Evolutionary conservation across 164 flowering plant genomes (phyloP), one percentile per base, ranked within the genome.

Genomic region (Echeveria elegans): DNA sequence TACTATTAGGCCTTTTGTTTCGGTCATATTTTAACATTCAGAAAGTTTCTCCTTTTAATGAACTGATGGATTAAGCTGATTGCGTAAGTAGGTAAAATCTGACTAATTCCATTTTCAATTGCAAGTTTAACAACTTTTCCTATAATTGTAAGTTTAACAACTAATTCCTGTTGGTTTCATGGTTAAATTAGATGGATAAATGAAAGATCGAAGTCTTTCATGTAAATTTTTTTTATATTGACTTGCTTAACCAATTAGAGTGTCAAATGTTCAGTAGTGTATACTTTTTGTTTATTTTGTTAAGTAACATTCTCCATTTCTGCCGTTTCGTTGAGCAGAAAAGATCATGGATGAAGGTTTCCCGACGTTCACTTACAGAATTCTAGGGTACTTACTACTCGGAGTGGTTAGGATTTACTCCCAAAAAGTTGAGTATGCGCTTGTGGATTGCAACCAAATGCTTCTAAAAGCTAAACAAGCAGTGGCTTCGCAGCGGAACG

Each of bases 381-480:
- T 88, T 30, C 64, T 89, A 64, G 96, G 84, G 24, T 82, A 82
- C 79, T 92, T 93, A 68, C 97, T 93, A 56, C 82, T 93, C 30
- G 97, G 98, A n/a, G 79, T 93, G 43, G 96, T 82, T 68, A 80
- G 97, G 68, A 89, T 93, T 71, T 88, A 82, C 76, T 91, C 96
- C 2, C 89, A 77, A 74, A 90, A 90, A 76, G 95, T 93, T 36
- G 95, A 82, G 41, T 90, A 84, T 74, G 76, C 89, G 37, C 77
- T 76, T 61, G 59, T 78, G 72, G 97, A 93, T 69, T 90, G 91
- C 69, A 68, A 79, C 45, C 73, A 83, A 53, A 74, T 75, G 48
- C 75, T 85, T 5, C 29, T 29, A 19, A 74, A 74, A 47, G 66
- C 87, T 23, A 80, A 72, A 6, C 66, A 74, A 4, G 77, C 73